Evolutionary conservation across 148 eudicot genomes (phyloP), one percentile per base, ranked within the genome.

Genomic region (Rhododendron molle): DNA sequence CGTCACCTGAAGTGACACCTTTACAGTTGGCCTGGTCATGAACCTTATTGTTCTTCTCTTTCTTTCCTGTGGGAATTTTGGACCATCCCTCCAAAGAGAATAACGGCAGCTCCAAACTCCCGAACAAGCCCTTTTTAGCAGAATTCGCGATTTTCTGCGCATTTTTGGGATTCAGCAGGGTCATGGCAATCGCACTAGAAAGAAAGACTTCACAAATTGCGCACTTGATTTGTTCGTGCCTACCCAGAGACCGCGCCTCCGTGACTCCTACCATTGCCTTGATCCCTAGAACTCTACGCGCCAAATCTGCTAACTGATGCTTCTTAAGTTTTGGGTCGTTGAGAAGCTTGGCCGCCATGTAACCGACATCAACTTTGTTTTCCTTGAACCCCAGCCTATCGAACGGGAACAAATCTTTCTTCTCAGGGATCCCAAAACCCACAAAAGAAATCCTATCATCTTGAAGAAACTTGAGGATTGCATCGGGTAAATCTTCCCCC

Each of bases 201-300:
- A 90, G 67, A 65, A 90, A 90, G 10, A 88, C 89, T 76, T 88
- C 90, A 69, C 92, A 90, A 23, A 90, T 90, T 0, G 90, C 87
- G 13, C 81, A 43, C 82, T 90, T 90, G 73, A 90, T 81, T 40
- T 83, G 88, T 38, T 83, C 85, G 34, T 89, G 89, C 43, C 89
- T 87, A 82, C 86, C 87, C 10, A 87, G 86, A 7, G 89, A 87
- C 6, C 83, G 40, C 3, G 88, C 85, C 43, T 87, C 89, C 2
- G 92, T 81, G 14, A 90, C 62, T 7, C 90, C 92, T 5, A 85
- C 83, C 89, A 90, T 90, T 38, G 49, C 65, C 85, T 85, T 89
- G 87, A 90, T 82, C 65, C 90, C 88, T 21, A 89, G 87, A 30
- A 90, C 87, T 32, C 87, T 84, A 1, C 88, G 88, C 1, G 90